A percentile compares a stretch with the other conserved stretches of the same genome.
These are phyloP conservation scores for Chrysoporthe deuterocubensis DNA, from an alignment of 2,329 filamentous ascomycete genomes.

Conservation along the genomic window DNA sequence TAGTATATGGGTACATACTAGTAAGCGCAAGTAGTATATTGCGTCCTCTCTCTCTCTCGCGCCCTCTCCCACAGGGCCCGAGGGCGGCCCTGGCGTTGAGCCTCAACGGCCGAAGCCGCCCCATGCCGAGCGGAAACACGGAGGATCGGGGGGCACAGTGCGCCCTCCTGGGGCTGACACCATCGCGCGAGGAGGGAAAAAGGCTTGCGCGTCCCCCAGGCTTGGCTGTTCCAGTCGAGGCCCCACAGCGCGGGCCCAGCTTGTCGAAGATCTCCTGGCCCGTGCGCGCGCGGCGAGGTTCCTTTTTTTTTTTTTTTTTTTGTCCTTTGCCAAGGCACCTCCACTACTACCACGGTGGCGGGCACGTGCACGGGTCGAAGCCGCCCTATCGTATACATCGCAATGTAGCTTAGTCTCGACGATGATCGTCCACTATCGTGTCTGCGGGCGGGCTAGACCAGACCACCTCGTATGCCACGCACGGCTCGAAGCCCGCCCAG, in stretches of 20 bases:
- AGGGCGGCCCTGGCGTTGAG: not conserved
- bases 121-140: not conserved
- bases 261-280: not conserved
- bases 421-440: not conserved
- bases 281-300: not conserved
- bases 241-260: not conserved
- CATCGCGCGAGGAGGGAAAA: not conserved
- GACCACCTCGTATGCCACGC: not conserved
- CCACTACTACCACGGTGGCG: no score
- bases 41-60: no score
- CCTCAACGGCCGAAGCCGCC: not conserved
- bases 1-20: no score
- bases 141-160: conserved; percentile 7
- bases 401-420: not conserved
- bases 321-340: not conserved
- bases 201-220: conserved; percentile 17
- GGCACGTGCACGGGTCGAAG: no score
- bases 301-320: not conserved
- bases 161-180: not conserved
- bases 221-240: conserved; percentile 8
- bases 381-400: no score
- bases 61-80: not conserved
- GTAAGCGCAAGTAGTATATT: no score
- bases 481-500: not conserved
- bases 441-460: not conserved